Base-by-base conservation (phyloP, 2,329 filamentous ascomycete species). In the Arthroderma sp. region DNA sequence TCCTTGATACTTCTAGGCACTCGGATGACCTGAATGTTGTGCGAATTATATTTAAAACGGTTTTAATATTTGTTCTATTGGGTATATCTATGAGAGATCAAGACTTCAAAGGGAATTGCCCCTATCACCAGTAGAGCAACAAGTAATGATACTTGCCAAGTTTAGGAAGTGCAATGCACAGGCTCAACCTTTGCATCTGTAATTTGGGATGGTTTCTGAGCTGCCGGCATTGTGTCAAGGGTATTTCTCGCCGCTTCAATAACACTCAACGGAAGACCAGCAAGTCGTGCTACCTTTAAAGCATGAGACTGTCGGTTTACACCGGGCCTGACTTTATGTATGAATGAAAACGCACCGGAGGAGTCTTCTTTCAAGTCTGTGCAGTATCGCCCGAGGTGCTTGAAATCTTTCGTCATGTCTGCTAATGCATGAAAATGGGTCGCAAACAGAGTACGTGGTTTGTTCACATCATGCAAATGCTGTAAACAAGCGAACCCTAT, bases 391-490 rank as follows among this genome's bases (percentile, higher is more conserved):
- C 76, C 82, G 42, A 94, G 67, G 33, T 66, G 61, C 11, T 73
- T 65, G 48, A 78, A 70, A 5, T 71, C 68, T 5, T 61, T 62
- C 0, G 83, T 85, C 68, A 93, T 75, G 57, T 94, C 87, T 2
- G 83, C 82, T 4, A 98, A 69, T 3, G 66, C 71, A 62, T 98
- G 89, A 57, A 96, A 98, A 63, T 98, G 91, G 10, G 91, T 96
- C 1, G 91, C 91, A 61, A 98, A 98, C 36, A 98, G 70, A 0
- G 83, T 80, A 9, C 91, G 77, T 58, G 83, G 86, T 58, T 73
- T 71, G 59, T 91, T 95, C 22, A 83, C 69, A 40, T 79, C 72
- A 54, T 86, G 82, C 10, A 98, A 69, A 62, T 96, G 86, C 58
- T 89, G 77, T 41, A 98, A 68, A 56, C 82, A 87, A 1, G 89